Percentiles rank a stretch among this genome's conserved stretches.
Conservation (phyloP, 2,329 filamentous ascomycete genomes). For the Lomentospora prolificans region DNA sequence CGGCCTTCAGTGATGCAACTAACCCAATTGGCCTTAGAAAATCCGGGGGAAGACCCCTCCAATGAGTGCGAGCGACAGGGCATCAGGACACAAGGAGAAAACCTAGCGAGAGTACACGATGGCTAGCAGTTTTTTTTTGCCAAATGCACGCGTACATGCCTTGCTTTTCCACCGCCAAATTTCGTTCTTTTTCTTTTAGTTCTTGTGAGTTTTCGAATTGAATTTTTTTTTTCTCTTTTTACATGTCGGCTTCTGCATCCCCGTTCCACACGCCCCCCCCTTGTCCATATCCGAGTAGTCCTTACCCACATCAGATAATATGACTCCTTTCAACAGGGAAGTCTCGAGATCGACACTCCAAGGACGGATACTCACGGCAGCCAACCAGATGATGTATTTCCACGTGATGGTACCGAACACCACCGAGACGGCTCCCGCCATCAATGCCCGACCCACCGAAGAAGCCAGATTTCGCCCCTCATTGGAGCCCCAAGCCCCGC, state of each 20-base stretch:
- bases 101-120: too few relatives aligned
- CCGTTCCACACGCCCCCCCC: background rate
- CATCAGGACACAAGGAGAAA: background rate
- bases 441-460: constrained; percentile 1
- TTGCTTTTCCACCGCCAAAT: constrained; percentile 2
- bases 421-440: background rate
- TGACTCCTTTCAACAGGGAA: constrained; percentile 1
- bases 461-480: background rate
- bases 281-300: background rate
- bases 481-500: background rate
- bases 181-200: background rate
- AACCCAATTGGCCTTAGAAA: constrained; percentile 3
- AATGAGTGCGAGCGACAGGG: background rate
- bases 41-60: constrained; percentile 1
- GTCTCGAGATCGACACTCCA: background rate
- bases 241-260: background rate
- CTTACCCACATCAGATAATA: background rate
- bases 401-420: background rate
- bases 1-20: background rate
- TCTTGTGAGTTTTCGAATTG: background rate
- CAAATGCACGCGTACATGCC: constrained; percentile 1
- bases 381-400: background rate
- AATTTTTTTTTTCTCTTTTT: background rate
- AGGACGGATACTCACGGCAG: background rate
- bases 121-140: background rate